A percentile compares a stretch with the other conserved stretches of the same genome.
phyloP scores from a whole-genome alignment of 805 yeast genomes.

The Candida palmyrensis region DNA sequence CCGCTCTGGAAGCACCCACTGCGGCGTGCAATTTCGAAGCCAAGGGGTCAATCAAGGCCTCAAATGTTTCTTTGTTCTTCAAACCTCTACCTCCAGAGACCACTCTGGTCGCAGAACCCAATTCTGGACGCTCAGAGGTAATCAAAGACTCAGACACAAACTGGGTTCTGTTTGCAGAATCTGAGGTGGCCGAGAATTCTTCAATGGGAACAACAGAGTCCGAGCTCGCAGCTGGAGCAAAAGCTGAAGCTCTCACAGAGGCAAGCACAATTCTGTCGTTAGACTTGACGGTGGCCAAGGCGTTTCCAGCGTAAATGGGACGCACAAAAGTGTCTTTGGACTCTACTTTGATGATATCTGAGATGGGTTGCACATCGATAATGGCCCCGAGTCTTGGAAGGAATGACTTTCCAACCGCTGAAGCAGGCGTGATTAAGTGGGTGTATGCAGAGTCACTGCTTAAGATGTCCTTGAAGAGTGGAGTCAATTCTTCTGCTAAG shows the following conservation, averaged over 20 bases:
- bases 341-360: conserved; percentile 71
- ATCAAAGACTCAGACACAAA: conserved; percentile 76
- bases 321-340: conserved; percentile 72
- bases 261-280: conserved; percentile 60
- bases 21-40: conserved; percentile 86
- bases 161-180: conserved; percentile 39
- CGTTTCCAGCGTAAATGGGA: conserved; percentile 96
- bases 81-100: conserved; percentile 95
- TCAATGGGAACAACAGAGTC: conserved; percentile 43
- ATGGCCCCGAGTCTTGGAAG: conserved; percentile 85
- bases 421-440: conserved; percentile 75
- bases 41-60: conserved; percentile 68
- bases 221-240: conserved; percentile 39
- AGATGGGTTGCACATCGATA: conserved; percentile 80
- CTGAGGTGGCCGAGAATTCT: conserved; percentile 35
- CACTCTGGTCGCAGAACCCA: conserved; percentile 74
- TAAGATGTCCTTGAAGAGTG: conserved; percentile 51
- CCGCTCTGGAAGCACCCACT: conserved; percentile 97
- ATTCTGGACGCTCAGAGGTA: conserved; percentile 84
- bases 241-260: conserved; percentile 84
- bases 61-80: conserved; percentile 85
- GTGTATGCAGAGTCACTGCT: conserved; percentile 39
- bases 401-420: conserved; percentile 83
- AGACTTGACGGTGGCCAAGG: conserved; percentile 73
- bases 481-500: conserved; percentile 77